Percentiles rank a stretch among this genome's conserved stretches.
Evolutionary conservation across 164 flowering plant species (phyloP).

Genomic region (Stephania japonica): DNA sequence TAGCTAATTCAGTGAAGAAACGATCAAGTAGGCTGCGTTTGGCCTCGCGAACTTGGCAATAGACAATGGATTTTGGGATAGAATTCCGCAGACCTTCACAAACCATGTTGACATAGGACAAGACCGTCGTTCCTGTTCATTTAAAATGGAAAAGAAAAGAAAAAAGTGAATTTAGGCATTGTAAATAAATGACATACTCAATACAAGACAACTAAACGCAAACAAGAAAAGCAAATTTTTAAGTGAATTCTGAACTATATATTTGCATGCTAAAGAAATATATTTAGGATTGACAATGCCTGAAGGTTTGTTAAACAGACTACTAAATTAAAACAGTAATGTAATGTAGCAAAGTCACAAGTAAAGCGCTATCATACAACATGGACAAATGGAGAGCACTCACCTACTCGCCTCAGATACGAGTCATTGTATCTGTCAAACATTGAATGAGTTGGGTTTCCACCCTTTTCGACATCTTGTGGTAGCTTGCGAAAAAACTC

Average conservation of each 20-base stretch:
- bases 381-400: constrained; percentile 8
- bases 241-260: not conserved
- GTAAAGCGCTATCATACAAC: not conserved
- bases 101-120: constrained; percentile 82
- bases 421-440: constrained; percentile 91
- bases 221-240: not conserved
- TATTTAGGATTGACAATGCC: not conserved
- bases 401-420: constrained; percentile 80
- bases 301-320: not conserved
- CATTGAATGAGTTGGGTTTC: constrained; percentile 86
- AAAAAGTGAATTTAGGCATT: not conserved
- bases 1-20: constrained; percentile 76
- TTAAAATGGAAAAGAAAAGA: not conserved
- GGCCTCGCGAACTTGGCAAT: constrained; percentile 79
- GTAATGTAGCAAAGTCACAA: not conserved
- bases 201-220: not conserved
- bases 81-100: constrained; percentile 67
- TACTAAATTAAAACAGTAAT: not conserved
- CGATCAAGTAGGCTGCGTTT: constrained; percentile 80
- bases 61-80: constrained; percentile 82
- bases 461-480: constrained; percentile 94
- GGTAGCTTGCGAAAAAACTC: constrained; percentile 98
- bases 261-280: not conserved
- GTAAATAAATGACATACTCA: not conserved
- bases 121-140: constrained; percentile 64